These are phyloP conservation scores for Dissophora ornata DNA, from an alignment of 192 early-diverging fungal genomes.

Conservation along the genomic window DNA sequence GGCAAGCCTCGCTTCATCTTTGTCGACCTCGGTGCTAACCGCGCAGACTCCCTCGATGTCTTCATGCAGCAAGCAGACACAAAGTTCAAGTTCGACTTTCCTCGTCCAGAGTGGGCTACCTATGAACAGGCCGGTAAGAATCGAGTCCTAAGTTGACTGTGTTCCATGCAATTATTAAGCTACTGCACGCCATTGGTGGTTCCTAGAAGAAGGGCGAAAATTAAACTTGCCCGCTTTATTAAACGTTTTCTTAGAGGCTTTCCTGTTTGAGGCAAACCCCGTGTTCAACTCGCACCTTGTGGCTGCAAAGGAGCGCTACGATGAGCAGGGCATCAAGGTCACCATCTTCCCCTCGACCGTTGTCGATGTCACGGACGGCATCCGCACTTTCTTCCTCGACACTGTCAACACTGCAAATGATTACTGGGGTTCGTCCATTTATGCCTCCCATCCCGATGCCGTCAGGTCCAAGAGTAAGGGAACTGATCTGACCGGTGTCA, in stretches of 20 bases:
- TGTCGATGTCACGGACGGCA: slow-evolving; percentile 8
- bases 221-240: not conserved
- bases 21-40: slow-evolving; percentile 14
- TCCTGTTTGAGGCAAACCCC: slow-evolving; percentile 22
- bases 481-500: slow-evolving; percentile 5
- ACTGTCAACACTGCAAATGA: slow-evolving; percentile 12
- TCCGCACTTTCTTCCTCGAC: slow-evolving; percentile 9
- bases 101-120: slow-evolving; percentile 5
- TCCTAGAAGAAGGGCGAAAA: too few relatives aligned
- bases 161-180: too few relatives aligned
- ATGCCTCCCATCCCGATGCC: slow-evolving; percentile 3
- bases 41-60: slow-evolving; percentile 7
- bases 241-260: not conserved
- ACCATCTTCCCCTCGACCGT: slow-evolving; percentile 23
- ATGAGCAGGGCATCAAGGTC: slow-evolving; percentile 5
- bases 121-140: slow-evolving; percentile 15
- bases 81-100: slow-evolving; percentile 10
- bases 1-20: slow-evolving; percentile 23
- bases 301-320: slow-evolving; percentile 10
- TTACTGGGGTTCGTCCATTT: slow-evolving; percentile 8
- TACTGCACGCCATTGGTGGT: not conserved
- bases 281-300: slow-evolving; percentile 9
- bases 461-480: not conserved
- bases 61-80: slow-evolving; percentile 1
- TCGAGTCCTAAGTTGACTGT: too few relatives aligned